Conservation (phyloP, 2,329 filamentous ascomycete genomes). For the Phialophora expanda region DNA sequence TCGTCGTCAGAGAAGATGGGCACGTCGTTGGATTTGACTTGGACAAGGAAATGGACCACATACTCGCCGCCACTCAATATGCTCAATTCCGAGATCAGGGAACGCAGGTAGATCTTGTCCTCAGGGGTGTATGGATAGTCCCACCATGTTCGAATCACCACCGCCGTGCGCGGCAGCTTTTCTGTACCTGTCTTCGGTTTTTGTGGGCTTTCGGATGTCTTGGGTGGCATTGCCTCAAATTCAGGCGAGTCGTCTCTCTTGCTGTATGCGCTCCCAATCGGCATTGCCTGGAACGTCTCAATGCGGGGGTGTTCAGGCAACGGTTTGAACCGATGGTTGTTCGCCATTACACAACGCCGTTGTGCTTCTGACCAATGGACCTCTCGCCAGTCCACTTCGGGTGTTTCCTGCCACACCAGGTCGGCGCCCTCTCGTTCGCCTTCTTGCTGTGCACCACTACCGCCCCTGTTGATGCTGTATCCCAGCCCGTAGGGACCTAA, state of each 20-base stretch:
- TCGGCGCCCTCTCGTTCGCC: constrained; percentile 83
- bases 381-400: constrained; percentile 76
- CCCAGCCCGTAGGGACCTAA: constrained; percentile 89
- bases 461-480: constrained; percentile 78
- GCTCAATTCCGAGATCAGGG: constrained; percentile 78
- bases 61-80: constrained; percentile 82
- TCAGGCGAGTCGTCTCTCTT: constrained; percentile 28
- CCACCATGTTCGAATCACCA: constrained; percentile 80
- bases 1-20: constrained; percentile 82
- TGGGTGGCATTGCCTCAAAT: constrained; percentile 14
- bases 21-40: constrained; percentile 78
- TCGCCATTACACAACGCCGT: constrained; percentile 72
- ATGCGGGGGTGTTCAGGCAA: constrained; percentile 45
- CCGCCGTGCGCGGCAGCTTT: constrained; percentile 65
- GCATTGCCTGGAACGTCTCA: constrained; percentile 43
- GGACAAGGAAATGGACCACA: constrained; percentile 79
- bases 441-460: constrained; percentile 81
- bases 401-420: constrained; percentile 72
- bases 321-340: constrained; percentile 69
- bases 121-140: constrained; percentile 80
- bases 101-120: constrained; percentile 78
- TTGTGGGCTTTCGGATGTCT: constrained; percentile 1
- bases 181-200: constrained; percentile 40
- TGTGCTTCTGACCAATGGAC: constrained; percentile 82
- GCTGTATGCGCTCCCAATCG: constrained; percentile 26